A percentile compares a stretch with the other conserved stretches of the same genome.
phyloP scores from a whole-genome alignment of 495 filamentous ascomycete species.

The Neurospora sp. region DNA sequence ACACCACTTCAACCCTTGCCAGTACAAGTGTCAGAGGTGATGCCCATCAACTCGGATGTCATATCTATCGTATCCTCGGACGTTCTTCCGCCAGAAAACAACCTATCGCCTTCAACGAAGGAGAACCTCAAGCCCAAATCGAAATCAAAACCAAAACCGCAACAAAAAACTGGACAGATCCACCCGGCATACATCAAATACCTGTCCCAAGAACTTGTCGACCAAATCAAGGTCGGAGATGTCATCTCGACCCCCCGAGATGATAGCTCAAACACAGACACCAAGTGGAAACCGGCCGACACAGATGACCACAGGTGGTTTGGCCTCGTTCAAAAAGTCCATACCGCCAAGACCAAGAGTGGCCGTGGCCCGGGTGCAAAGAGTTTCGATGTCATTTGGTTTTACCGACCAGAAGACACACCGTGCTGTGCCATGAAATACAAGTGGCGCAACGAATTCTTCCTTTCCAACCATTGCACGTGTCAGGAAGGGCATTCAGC shows the following conservation, averaged over 20 bases:
- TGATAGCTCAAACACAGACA: constrained; percentile 24
- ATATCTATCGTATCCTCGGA: not conserved
- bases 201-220: constrained; percentile 1
- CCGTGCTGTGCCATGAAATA: constrained; percentile 53
- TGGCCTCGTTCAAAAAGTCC: constrained; percentile 51
- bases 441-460: constrained; percentile 59
- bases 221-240: constrained; percentile 25
- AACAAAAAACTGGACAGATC: not conserved
- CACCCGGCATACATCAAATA: not conserved
- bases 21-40: not conserved
- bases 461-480: constrained; percentile 67
- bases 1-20: not conserved
- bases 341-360: constrained; percentile 14
- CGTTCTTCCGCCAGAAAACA: not conserved
- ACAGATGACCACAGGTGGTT: constrained; percentile 47
- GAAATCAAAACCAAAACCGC: not conserved
- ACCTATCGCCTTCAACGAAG: not conserved
- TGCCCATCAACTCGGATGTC: not conserved
- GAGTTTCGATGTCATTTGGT: constrained; percentile 55
- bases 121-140: not conserved
- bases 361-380: constrained; percentile 7
- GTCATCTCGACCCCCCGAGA: constrained; percentile 34
- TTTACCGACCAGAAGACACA: constrained; percentile 60
- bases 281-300: constrained; percentile 43
- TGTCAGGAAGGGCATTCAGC: constrained; percentile 36